phyloP scores from a whole-genome alignment of 108 stramenopile species.

The Epithemia pelagica region DNA sequence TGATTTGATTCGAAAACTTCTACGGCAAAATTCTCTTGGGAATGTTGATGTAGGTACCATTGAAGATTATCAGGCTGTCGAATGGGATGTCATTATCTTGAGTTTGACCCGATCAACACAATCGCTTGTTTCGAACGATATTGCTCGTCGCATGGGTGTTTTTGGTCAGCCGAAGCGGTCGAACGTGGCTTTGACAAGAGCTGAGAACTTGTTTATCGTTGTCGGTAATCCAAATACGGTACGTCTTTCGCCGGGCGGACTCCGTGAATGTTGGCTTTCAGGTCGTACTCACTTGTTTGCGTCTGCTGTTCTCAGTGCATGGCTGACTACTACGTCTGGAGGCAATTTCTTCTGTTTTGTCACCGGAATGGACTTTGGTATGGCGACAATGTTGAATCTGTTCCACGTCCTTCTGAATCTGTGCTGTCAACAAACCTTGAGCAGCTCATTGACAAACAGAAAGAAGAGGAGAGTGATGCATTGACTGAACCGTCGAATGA shows the following conservation, averaged over 20 bases:
- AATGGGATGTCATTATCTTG: slow-evolving; percentile 59
- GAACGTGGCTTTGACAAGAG: slow-evolving; percentile 70
- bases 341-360: slow-evolving; percentile 59
- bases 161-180: slow-evolving; percentile 61
- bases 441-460: not conserved
- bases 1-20: slow-evolving; percentile 39
- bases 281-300: too few relatives aligned
- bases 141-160: slow-evolving; percentile 41
- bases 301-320: slow-evolving; percentile 21
- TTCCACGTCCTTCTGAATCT: not conserved
- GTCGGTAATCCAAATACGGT: slow-evolving; percentile 49
- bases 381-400: slow-evolving; percentile 19
- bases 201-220: slow-evolving; percentile 56
- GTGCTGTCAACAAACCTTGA: not conserved
- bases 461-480: too few relatives aligned
- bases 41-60: slow-evolving; percentile 65
- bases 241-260: not conserved
- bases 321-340: slow-evolving; percentile 50
- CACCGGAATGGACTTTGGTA: slow-evolving; percentile 64
- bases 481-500: not conserved
- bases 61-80: slow-evolving; percentile 73
- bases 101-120: slow-evolving; percentile 52
- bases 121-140: slow-evolving; percentile 40
- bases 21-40: slow-evolving; percentile 31
- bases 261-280: too few relatives aligned